Conservation (phyloP, 345 rosid species). For the Populus alba region DNA sequence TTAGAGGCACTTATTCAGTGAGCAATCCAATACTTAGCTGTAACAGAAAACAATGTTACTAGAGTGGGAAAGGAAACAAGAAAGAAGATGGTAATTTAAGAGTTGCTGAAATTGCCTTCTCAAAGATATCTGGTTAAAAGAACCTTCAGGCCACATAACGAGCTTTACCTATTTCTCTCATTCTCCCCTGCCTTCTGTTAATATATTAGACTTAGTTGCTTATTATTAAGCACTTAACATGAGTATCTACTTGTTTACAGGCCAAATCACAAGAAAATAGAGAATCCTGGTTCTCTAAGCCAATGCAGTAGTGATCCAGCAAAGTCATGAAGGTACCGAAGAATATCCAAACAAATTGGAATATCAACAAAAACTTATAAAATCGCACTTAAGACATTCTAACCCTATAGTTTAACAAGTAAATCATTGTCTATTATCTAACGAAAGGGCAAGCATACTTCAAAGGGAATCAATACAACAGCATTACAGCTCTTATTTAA, state of each 20-base stretch:
- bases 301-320: not conserved
- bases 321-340: not conserved
- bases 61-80: slow-evolving; percentile 1
- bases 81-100: not conserved
- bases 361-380: not conserved
- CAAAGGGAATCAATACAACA: not conserved
- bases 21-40: not conserved
- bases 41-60: not conserved
- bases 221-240: not conserved
- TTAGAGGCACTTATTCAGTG: not conserved
- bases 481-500: not conserved
- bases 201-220: not conserved
- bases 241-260: not conserved
- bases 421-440: not conserved
- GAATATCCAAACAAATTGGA: not conserved
- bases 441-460: not conserved
- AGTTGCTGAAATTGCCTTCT: not conserved
- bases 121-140: not conserved
- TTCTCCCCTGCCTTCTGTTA: not conserved
- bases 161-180: not conserved
- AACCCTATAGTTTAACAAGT: not conserved
- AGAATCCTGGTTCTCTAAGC: not conserved
- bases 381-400: no score
- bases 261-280: not conserved
- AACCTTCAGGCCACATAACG: not conserved